These are phyloP conservation scores for Aspergillus arachidicola DNA, from an alignment of 2,329 filamentous ascomycete species.

Conservation along the genomic window DNA sequence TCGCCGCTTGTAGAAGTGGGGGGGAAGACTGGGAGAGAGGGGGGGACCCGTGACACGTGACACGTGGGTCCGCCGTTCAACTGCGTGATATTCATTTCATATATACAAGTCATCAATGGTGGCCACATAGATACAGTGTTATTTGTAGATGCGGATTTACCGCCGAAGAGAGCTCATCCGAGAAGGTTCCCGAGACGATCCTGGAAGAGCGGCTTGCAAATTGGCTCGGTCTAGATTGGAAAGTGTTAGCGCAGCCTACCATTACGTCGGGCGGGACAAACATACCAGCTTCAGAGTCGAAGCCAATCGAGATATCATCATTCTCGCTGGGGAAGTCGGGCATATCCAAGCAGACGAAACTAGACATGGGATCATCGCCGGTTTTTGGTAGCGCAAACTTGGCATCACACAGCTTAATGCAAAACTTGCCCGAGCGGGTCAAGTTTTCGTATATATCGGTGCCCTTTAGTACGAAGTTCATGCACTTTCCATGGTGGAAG, in stretches of 20 bases:
- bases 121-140: neutral
- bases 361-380: conserved; percentile 57
- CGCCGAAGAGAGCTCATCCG: conserved; percentile 45
- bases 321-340: conserved; percentile 90
- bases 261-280: conserved; percentile 19
- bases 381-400: conserved; percentile 80
- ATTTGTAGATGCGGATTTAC: conserved; percentile 23
- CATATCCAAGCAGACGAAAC: conserved; percentile 82
- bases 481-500: conserved; percentile 81
- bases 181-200: conserved; percentile 41
- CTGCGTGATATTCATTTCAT: conserved; percentile 4
- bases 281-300: conserved; percentile 77
- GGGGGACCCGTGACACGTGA: conserved; percentile 7
- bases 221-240: conserved; percentile 36
- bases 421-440: conserved; percentile 65
- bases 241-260: neutral
- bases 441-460: conserved; percentile 81
- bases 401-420: conserved; percentile 80
- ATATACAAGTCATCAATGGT: conserved; percentile 5
- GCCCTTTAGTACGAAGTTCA: conserved; percentile 84
- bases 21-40: neutral
- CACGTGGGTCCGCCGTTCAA: conserved; percentile 3
- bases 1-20: neutral
- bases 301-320: conserved; percentile 84
- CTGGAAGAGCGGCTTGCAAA: conserved; percentile 43